Conservation (phyloP, 805 yeast genomes). For the Saturnispora serradocipensis region DNA sequence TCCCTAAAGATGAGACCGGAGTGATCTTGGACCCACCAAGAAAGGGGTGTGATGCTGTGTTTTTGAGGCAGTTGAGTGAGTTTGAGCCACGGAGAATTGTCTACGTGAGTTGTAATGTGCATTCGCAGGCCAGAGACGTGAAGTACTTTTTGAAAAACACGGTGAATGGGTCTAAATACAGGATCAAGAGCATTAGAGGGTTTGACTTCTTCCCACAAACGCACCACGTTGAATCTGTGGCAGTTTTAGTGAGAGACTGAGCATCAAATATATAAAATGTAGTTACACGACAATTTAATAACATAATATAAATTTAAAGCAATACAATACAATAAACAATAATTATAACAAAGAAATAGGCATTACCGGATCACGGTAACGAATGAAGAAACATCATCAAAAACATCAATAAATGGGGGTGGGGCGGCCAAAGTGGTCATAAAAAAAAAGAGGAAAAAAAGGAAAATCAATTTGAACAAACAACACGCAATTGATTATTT, state of each 20-base stretch:
- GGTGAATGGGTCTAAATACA: constrained; percentile 51
- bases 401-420: not conserved
- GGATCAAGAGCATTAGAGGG: constrained; percentile 77
- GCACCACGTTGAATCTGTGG: constrained; percentile 49
- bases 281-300: not conserved
- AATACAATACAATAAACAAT: not conserved
- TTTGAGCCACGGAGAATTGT: constrained; percentile 81
- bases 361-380: not conserved
- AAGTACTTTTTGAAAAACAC: constrained; percentile 71
- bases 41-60: constrained; percentile 89
- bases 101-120: constrained; percentile 96
- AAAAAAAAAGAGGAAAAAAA: not conserved
- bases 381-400: not conserved
- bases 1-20: constrained; percentile 69
- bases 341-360: not conserved
- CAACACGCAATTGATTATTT: not conserved
- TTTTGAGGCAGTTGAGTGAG: constrained; percentile 74
- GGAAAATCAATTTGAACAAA: not conserved
- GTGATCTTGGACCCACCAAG: constrained; percentile 96
- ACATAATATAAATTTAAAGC: not conserved
- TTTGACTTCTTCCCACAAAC: constrained; percentile 84
- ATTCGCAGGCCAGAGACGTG: constrained; percentile 91
- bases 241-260: constrained; percentile 27
- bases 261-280: too few species aligned
- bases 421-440: not conserved